Base-by-base conservation (phyloP, 1,139 yeast genomes). In the Saccharomyces hybrid region DNA sequence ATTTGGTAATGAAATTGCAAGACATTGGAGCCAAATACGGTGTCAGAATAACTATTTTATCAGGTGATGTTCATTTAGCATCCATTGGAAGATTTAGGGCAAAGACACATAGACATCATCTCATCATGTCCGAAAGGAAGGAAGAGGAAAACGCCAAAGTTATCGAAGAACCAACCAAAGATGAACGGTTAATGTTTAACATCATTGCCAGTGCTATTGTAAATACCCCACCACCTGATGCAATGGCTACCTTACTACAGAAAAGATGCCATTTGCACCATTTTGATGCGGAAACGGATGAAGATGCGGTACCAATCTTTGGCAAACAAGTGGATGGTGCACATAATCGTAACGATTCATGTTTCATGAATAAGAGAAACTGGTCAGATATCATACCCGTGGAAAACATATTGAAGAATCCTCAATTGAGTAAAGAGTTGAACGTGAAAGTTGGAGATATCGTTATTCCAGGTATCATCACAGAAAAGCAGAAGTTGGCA, bases 31-130 rank as follows among this genome's bases (percentile, higher is more conserved):
- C 86, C 42, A 63, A 72, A 29, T 71, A 79, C 60, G 84, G 85
- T 2, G 82, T 87, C 5, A 78, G 99, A 62, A 73, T 91, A 54
- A 89, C 98, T 5, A 84, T 91, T 58, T 75, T 91, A 48, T 82
- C 91, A 8, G 99, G 99, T 24, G 99, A 91, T 68, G 98, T 93
- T 50, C 99, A 93, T 71, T 77, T 91, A 64, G 84, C 93, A 55
- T 87, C 91, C 55, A 73, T 90, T 59, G 95, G 97, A 14, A 77
- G 96, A 62, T 79, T 91, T 70, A 80, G 81, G 65, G 75, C 90
- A 16, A 82, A 80, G 58, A 66, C 75, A 53, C 86, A 79, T 64
- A 74, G 73, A 54, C 81, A 79, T 55, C 72, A 67, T 51, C 27
- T 54, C 4, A 54, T 67, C 27, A 52, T 65, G 8, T 65, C 74